Percentiles rank a stretch among this genome's conserved stretches.
phyloP scores from a whole-genome alignment of 2,329 filamentous ascomycete species.

The Mariannaea sp. region DNA sequence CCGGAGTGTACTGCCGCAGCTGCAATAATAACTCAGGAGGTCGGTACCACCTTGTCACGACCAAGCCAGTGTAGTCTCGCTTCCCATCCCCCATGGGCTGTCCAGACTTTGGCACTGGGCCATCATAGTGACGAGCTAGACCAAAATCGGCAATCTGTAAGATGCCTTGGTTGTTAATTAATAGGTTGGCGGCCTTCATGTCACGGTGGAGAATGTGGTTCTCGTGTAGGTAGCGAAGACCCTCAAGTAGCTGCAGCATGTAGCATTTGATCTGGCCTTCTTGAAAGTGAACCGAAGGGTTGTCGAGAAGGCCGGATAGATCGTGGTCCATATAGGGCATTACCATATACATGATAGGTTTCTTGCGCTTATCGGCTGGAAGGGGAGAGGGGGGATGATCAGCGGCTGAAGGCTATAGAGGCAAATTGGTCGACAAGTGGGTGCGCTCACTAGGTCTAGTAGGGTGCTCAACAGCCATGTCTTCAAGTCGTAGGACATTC shows the following conservation, averaged over 20 bases:
- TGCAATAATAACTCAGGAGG: conserved; percentile 91
- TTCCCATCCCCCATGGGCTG: conserved; percentile 81
- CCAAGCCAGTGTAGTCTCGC: conserved; percentile 92
- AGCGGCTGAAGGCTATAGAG: conserved; percentile 7
- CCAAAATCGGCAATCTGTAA: conserved; percentile 98
- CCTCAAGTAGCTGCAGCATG: conserved; percentile 89
- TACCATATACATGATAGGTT: conserved; percentile 96
- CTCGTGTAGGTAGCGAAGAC: conserved; percentile 87
- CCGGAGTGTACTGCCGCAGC: conserved; percentile 89
- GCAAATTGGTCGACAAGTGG: neutral
- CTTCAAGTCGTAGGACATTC: conserved; percentile 85
- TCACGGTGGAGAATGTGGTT: conserved; percentile 91
- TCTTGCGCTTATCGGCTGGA: conserved; percentile 76
- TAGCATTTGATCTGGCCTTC: conserved; percentile 98
- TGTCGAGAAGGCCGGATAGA: conserved; percentile 94
- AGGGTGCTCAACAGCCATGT: conserved; percentile 91
- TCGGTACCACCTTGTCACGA: conserved; percentile 96
- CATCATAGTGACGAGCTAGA: conserved; percentile 90
- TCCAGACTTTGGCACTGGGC: conserved; percentile 75
- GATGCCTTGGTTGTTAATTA: conserved; percentile 93
- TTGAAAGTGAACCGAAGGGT: conserved; percentile 85
- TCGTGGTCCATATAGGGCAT: conserved; percentile 99
- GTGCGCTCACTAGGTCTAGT: conserved; percentile 61
- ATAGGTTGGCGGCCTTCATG: conserved; percentile 97
- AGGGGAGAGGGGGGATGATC: neutral